Percentiles rank a stretch among this genome's conserved stretches.
These are phyloP conservation scores for Penicillium manginii DNA, from an alignment of 495 filamentous ascomycete genomes.

Conservation along the genomic window DNA sequence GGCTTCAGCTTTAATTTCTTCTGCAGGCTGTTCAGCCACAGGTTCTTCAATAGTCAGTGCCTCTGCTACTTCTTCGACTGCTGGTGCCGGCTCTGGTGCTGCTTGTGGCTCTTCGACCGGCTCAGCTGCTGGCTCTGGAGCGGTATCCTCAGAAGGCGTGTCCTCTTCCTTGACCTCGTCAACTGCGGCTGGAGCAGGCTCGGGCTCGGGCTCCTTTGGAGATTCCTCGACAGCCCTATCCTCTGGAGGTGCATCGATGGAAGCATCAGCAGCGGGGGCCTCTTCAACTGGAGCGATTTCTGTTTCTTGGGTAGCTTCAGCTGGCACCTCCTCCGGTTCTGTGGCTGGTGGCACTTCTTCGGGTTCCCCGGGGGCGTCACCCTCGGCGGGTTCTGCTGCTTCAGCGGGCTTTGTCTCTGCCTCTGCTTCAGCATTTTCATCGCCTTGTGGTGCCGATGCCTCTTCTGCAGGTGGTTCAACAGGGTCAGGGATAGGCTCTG, in stretches of 20 bases:
- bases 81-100: background rate
- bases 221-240: too few species aligned
- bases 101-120: too few species aligned
- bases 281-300: too few species aligned
- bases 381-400: background rate
- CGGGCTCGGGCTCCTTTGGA: too few species aligned
- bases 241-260: too few species aligned
- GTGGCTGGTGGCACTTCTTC: background rate
- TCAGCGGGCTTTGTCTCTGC: background rate
- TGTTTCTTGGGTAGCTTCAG: too few species aligned
- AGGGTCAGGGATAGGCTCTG: background rate
- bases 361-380: background rate
- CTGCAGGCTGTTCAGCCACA: slow-evolving; percentile 5
- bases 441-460: background rate
- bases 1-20: slow-evolving; percentile 1
- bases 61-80: slow-evolving; percentile 1
- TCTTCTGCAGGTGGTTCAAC: background rate
- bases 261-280: too few species aligned
- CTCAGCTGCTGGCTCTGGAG: background rate
- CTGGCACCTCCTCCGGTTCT: background rate
- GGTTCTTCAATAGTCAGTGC: background rate
- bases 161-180: too few species aligned
- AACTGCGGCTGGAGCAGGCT: too few species aligned
- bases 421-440: background rate
- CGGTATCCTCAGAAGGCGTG: background rate